Base-by-base conservation (phyloP, 352 stramenopile species). In the Phytophthora quininea region DNA sequence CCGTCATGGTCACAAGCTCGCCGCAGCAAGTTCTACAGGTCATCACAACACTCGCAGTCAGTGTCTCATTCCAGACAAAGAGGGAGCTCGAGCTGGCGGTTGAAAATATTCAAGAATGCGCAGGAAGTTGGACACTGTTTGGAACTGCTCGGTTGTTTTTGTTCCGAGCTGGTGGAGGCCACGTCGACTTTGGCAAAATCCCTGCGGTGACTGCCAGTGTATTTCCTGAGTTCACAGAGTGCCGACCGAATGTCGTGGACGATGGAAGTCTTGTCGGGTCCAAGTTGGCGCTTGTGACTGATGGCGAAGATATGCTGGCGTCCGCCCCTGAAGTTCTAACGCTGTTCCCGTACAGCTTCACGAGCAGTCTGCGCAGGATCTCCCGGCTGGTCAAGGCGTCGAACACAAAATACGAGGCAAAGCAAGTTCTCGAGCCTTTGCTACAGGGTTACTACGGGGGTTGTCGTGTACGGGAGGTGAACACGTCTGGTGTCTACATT, bases 151-250 rank as follows among this genome's bases (percentile, higher is more conserved):
- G 62, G 3, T 6, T 64, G 46, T 69, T 60, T 38, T 59, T 57
- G 40, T 59, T 55, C 31, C 54, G 47, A 30, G 46, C 48, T 10
- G 49, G 30, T 4, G 37, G 37, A 10, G 46, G 54, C 0, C 63
- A 43, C 12, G 9, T 27, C 29, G 38, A 59, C 11, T 69, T 64
- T 30, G 38, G 47, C 11, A 59, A 58, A 8, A 62, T 69, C 38
- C 43, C 64, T 11, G 64, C 64, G 15, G 64, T 54, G 3, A 55
- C 49, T 12, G 51, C 52, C 29, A 72, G 12, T 24, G 54, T 67
- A 2, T 67, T 67, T 24, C 64, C 64, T 19, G 64, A 67, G 35
- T 66, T 55, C 46, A 66, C 57, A 1, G 63, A 71, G 29, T 71
- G 64, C 24, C 64, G 64, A 4, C 32, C 51, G 4, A 19, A 37